A percentile compares a stretch with the other conserved stretches of the same genome.
phyloP scores from a whole-genome alignment of 257 asterid genomes.

The Solanum neorickii region DNA sequence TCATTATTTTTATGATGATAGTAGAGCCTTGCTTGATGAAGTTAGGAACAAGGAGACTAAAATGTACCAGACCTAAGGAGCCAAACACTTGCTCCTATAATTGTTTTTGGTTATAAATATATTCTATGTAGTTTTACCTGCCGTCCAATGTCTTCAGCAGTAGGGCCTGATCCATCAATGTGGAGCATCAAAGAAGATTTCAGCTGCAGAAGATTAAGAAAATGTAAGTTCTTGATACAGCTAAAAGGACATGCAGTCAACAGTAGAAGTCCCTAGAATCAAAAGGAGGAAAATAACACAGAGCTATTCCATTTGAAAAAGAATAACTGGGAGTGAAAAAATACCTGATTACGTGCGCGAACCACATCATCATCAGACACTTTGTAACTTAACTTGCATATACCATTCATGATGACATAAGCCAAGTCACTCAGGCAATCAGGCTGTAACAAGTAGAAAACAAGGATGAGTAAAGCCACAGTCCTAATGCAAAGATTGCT shows the following conservation, averaged over 20 bases:
- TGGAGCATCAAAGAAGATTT: constrained; percentile 85
- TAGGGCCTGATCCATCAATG: constrained; percentile 85
- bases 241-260: not conserved
- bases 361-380: constrained; percentile 63
- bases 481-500: not conserved
- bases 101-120: not conserved
- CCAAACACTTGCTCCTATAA: not conserved
- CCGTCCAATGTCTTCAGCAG: constrained; percentile 93
- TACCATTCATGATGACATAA: constrained; percentile 57
- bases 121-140: constrained; percentile 39
- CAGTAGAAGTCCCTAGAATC: not conserved
- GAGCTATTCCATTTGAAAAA: not conserved
- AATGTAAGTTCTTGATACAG: not conserved
- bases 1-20: not conserved
- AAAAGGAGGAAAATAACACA: not conserved
- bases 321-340: not conserved
- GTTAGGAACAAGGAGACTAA: not conserved
- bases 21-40: not conserved
- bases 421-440: constrained; percentile 80
- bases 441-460: constrained; percentile 35
- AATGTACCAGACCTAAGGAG: not conserved
- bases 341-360: constrained; percentile 83
- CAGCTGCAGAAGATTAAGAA: constrained; percentile 36
- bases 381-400: constrained; percentile 59
- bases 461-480: not conserved